Base-by-base conservation (phyloP, 2,329 filamentous ascomycete species). In the Claviceps humidiphila region DNA sequence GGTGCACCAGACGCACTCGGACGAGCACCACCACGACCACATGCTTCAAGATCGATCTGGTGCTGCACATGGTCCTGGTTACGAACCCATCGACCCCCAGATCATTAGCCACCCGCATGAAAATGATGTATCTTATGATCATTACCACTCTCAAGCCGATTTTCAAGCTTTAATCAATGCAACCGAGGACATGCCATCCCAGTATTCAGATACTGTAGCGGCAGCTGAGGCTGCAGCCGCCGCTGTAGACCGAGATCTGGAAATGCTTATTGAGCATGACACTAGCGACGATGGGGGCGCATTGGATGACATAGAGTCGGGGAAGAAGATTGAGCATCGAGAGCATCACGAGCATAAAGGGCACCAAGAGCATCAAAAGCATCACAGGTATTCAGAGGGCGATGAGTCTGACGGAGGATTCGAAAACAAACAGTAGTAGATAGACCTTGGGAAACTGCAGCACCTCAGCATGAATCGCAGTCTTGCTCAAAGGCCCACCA, bases 81-180 rank as follows among this genome's bases (percentile, higher is more conserved):
- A 75, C 60, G 74, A 78, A 51, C 77, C 76, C 26, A 80, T 81
- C 62, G 77, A 81, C 59, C 77, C 77, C n/a, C 76, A 77, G 57
- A 79, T 80, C 51, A 79, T 80, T 58, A 73, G 66, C 24, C 61
- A 64, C 40, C 63, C 34, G 40, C 51, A 44, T 24, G 50, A 54
- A 43, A 60, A 61, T 9, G 64, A 71, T 53, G 61, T 60, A 46
- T 58, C 66, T 22, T 75, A 74, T 54, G 67, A 69, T 50, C 64
- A 70, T 48, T 67, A 69, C 57, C 63, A 68, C 52, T 59, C 68
- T 3, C 71, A 76, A 26, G 66, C 73, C 0, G 72, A 78, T 45
- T 78, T 80, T 58, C 75, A 79, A 52, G 74, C 75, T 1, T 63
- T 80, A 2, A 71, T 80, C 2, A 71, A 74, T 58, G 75, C 72